Evolutionary conservation across 257 asterid species (phyloP).

Genomic region (Solanum tarijense): DNA sequence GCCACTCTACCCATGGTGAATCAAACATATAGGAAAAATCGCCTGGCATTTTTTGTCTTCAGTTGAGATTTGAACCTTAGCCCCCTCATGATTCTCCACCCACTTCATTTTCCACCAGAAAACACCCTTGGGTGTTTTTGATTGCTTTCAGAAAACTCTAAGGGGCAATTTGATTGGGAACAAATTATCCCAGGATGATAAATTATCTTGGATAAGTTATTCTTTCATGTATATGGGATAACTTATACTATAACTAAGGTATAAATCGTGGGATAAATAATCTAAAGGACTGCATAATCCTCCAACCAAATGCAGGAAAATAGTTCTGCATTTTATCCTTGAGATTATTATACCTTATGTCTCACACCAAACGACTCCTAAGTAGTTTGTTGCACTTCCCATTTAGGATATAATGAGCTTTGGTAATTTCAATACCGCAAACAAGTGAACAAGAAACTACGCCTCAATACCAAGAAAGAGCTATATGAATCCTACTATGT

Average conservation of each 20-base stretch:
- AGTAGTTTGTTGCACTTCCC: neutral
- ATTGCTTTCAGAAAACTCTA: neutral
- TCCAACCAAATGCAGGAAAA: neutral
- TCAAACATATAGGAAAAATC: neutral
- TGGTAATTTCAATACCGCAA: neutral
- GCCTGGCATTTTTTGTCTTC: neutral
- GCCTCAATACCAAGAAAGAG: neutral
- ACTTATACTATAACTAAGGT: neutral
- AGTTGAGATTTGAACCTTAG: neutral
- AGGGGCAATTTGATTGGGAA: neutral
- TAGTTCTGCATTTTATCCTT: neutral
- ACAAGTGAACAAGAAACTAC: neutral
- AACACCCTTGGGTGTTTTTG: neutral
- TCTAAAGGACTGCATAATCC: neutral
- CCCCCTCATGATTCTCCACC: neutral
- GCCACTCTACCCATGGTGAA: neutral
- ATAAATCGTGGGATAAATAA: too few relatives aligned
- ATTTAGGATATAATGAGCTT: neutral
- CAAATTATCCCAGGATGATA: neutral
- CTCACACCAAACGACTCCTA: neutral
- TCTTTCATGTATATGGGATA: neutral
- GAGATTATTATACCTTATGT: neutral
- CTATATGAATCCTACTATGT: neutral
- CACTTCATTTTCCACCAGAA: neutral
- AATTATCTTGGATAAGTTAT: neutral